Evolutionary conservation across 2,329 filamentous ascomycete species (phyloP), one percentile per base, ranked within the genome.

Genomic region (Colletotrichum navitas): DNA sequence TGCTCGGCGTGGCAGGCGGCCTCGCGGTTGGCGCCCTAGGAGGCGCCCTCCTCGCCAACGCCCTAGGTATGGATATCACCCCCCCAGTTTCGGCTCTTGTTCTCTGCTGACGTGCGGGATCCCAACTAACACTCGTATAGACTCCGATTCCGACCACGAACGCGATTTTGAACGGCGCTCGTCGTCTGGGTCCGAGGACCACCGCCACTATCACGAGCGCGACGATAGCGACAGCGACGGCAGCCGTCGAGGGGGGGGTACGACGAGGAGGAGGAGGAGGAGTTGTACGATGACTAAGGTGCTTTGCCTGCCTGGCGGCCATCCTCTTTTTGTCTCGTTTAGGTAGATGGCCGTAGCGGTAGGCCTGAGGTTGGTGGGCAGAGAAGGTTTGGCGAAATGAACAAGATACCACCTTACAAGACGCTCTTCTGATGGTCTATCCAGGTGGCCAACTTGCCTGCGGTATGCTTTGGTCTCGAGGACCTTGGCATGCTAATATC

Each of bases 1-100:
- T 90, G 26, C 81, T 88, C 47, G 88, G 85, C 29, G 89, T 86
- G 63, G 86, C 87, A 7, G 90, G 85, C 54, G 90, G 89, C 76
- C 73, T 90, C 36, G 89, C 87, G 0, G 81, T 85, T 11, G 88
- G 88, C 73, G 86, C 84, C 54, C 77, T 89, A 43, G 90, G 87
- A 14, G 89, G 89, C 58, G 90, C 88, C 5, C 76, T 89, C 45
- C 79, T 91, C 68, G 86, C 85, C 16, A 83, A 90, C 76, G 87
- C 86, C 64, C 74, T 89, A 18, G 81, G 89, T 91, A 83, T 69
- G 85, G 82, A n/a, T n/a, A 4, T 16, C 39, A 5, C 43, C 21
- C 43, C 8, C 43, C 21, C 43, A 11, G 21, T 6, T 43, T 26
- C 14, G 10, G 5, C 14, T 18, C 51, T 8, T 10, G 21, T 1